phyloP scores from a whole-genome alignment of 2,329 filamentous ascomycete species.

The Nemania bipapillata region DNA sequence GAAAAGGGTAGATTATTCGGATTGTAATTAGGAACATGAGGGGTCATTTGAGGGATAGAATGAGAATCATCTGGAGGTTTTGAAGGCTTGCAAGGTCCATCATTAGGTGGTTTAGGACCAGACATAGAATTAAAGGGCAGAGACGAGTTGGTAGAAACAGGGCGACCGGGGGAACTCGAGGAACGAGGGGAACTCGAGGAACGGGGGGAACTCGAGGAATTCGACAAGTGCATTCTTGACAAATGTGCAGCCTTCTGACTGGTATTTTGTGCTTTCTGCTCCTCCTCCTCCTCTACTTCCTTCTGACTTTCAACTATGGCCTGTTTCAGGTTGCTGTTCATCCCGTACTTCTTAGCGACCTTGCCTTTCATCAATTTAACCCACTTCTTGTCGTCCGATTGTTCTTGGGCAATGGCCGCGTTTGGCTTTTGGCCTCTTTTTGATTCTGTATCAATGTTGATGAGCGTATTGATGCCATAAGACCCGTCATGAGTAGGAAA shows the following conservation, averaged over 20 bases:
- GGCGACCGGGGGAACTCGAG: neutral
- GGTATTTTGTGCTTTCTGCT: neutral
- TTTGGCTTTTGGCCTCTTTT: slow-evolving; percentile 39
- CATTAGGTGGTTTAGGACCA: neutral
- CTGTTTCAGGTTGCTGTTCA: slow-evolving; percentile 41
- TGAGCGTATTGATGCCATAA: slow-evolving; percentile 49
- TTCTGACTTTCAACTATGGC: slow-evolving; percentile 40
- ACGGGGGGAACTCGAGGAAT: neutral
- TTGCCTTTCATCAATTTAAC: slow-evolving; percentile 17
- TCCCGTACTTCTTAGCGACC: slow-evolving; percentile 34
- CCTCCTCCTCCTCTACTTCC: slow-evolving; percentile 33
- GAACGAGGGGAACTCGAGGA: neutral
- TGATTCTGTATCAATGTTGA: slow-evolving; percentile 37
- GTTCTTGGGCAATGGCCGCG: slow-evolving; percentile 37
- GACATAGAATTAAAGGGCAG: neutral
- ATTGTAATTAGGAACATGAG: slow-evolving; percentile 37
- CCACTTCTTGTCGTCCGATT: slow-evolving; percentile 36
- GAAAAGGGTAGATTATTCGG: slow-evolving; percentile 26
- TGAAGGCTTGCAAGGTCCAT: neutral
- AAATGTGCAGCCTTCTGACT: neutral
- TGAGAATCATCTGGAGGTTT: slow-evolving; percentile 7
- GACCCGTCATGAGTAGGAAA: slow-evolving; percentile 49
- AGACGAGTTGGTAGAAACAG: neutral
- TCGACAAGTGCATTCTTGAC: neutral
- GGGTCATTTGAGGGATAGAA: slow-evolving; percentile 2